phyloP scores from a whole-genome alignment of 225 moss, liverwort and hornwort species.

The Marchantia polymorpha region DNA sequence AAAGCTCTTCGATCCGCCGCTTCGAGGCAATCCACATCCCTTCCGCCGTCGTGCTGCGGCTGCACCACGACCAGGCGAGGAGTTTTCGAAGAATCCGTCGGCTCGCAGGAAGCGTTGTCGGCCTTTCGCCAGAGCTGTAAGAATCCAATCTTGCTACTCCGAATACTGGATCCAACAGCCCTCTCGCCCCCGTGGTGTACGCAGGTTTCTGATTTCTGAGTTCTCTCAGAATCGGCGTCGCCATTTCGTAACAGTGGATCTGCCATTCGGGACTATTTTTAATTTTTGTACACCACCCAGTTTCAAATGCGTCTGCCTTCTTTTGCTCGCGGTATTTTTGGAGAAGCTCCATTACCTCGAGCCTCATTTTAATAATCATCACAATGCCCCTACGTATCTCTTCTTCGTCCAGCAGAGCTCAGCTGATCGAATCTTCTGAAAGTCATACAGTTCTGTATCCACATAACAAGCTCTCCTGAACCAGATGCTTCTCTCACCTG shows the following conservation, averaged over 20 bases:
- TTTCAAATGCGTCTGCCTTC: not conserved
- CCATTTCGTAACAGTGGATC: not conserved
- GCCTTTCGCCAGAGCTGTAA: not conserved
- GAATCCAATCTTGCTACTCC: not conserved
- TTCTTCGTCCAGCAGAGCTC: not conserved
- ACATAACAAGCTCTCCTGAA: too few species aligned
- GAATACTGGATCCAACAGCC: not conserved
- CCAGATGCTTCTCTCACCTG: too few species aligned
- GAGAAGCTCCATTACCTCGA: not conserved
- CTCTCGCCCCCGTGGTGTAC: not conserved
- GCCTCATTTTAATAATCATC: not conserved
- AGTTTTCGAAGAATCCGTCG: not conserved
- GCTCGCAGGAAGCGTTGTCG: not conserved
- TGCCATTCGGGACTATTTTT: not conserved
- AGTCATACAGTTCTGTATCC: too few species aligned
- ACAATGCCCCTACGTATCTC: not conserved
- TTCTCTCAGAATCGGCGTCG: not conserved
- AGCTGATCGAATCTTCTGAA: not conserved
- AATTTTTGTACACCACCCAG: not conserved
- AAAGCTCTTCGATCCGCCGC: slow-evolving; percentile 13
- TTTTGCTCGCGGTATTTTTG: not conserved
- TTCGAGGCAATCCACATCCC: not conserved
- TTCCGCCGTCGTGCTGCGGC: slow-evolving; percentile 6
- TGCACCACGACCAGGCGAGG: not conserved
- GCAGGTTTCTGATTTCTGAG: too few species aligned